Percentiles rank a stretch among this genome's conserved stretches.
These are phyloP conservation scores for Fusarium torulosum DNA, from an alignment of 2,329 filamentous ascomycete species.

Conservation along the genomic window DNA sequence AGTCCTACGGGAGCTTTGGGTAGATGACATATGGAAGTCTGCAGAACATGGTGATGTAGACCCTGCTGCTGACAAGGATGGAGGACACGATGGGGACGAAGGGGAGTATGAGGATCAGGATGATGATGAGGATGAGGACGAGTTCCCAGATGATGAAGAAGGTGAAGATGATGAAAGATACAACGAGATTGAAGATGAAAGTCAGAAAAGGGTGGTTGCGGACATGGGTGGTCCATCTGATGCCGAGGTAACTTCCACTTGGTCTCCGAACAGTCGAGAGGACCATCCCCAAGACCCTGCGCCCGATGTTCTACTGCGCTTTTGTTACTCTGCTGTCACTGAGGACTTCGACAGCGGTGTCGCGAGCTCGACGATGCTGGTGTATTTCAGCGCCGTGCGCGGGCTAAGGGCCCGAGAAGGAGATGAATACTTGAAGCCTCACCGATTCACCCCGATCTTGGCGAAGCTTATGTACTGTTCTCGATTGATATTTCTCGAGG, in stretches of 20 bases:
- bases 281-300: not conserved
- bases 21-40: not conserved
- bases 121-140: not conserved
- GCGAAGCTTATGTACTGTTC: not conserved
- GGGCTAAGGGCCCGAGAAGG: not conserved
- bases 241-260: not conserved
- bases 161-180: not conserved
- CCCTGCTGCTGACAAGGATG: not conserved
- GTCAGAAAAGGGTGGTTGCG: not conserved
- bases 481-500: not conserved
- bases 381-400: not conserved
- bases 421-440: not conserved
- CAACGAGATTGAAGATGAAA: not conserved
- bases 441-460: not conserved
- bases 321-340: not conserved
- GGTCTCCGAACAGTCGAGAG: not conserved
- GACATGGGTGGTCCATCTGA: not conserved
- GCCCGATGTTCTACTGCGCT: not conserved
- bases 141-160: not conserved
- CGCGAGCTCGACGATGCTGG: not conserved
- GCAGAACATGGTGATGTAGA: not conserved
- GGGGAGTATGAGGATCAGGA: not conserved
- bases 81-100: not conserved
- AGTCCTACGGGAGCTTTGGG: not conserved
- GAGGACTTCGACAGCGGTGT: not conserved